Conservation (phyloP, 805 yeast species). For the Yarrowia deformans region DNA sequence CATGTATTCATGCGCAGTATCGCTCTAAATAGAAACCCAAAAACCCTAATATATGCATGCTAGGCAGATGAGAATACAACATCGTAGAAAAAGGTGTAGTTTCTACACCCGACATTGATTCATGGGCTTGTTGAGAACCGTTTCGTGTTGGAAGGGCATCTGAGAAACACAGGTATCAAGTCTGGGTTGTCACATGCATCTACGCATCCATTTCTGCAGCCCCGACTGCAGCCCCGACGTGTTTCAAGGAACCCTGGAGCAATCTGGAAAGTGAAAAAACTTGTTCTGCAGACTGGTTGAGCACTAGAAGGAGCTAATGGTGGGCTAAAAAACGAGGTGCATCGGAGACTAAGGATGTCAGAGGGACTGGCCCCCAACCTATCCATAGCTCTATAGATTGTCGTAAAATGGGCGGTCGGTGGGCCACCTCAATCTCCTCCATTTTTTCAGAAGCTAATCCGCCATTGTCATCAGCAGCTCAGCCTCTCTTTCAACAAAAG, state of each 20-base stretch:
- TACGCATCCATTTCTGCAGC: background rate
- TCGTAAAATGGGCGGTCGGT: background rate
- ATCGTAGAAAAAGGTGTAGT: background rate
- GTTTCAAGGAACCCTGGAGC: background rate
- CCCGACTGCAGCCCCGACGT: background rate
- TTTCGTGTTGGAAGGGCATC: background rate
- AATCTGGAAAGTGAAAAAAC: too few relatives aligned
- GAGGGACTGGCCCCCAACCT: too few relatives aligned
- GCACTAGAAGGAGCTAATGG: too few relatives aligned
- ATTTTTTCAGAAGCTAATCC: constrained; percentile 1
- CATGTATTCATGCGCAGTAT: constrained; percentile 17
- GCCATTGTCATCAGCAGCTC: background rate
- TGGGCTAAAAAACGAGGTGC: too few relatives aligned
- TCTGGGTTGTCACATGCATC: background rate
- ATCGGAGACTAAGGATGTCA: too few relatives aligned
- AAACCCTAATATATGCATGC: constrained; percentile 11
- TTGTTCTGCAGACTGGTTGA: too few relatives aligned
- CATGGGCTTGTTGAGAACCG: too few relatives aligned
- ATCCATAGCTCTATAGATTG: too few relatives aligned
- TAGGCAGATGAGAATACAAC: background rate
- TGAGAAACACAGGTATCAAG: background rate
- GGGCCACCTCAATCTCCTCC: background rate
- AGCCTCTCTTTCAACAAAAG: constrained; percentile 9
- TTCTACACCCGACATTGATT: background rate
- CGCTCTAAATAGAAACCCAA: constrained; percentile 16